Evolutionary conservation across 768 basidiomycete genomes (phyloP), one percentile per base, ranked within the genome.

Genomic region (Naganishia kalamii): DNA sequence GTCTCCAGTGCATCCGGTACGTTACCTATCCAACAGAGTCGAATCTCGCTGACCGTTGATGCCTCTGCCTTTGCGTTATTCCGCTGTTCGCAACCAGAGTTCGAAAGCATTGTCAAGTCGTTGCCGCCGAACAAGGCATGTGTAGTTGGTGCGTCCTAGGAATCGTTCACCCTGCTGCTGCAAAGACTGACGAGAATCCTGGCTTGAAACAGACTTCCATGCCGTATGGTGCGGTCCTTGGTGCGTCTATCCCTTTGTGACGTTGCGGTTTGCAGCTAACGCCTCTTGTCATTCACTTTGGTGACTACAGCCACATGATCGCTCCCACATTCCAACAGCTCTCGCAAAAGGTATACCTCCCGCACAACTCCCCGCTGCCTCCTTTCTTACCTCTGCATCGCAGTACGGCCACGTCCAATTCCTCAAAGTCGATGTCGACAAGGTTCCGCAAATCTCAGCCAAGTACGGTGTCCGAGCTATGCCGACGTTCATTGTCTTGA

Each of bases 401-500:
- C 61, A 70, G 70, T 72, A 64, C 65, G 63, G 61, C n/a, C 72
- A 73, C 62, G 72, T 74, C 60, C 73, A 74, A 60, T 75, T 76
- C 57, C 66, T 75, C 71, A 75, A 78, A 72, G 71, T 79, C 59
- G 78, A 79, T 52, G 75, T 76, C 29, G 78, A 79, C 67, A 70
- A 70, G 50, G 68, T 74, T 25, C 43, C 48, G 17, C 69, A 68
- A 41, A 66, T 79, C 25, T 74, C 78, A 17, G 69, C 68, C 41
- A 51, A 74, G 33, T 79, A 71, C 69, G 57, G 60, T 29, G 66
- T 79, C 23, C 33, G 66, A 10, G 78, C 78, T 10, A 77, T 79
- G 76, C 78, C 78, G 0, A 79, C 78, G 0, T 79, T 79, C 70
- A 74, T 76, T 61, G 77, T 77, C 63, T 43, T 77, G 59, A 77